Base-by-base conservation (phyloP, 441 rosid genomes). In the Biscutella laevigata region DNA sequence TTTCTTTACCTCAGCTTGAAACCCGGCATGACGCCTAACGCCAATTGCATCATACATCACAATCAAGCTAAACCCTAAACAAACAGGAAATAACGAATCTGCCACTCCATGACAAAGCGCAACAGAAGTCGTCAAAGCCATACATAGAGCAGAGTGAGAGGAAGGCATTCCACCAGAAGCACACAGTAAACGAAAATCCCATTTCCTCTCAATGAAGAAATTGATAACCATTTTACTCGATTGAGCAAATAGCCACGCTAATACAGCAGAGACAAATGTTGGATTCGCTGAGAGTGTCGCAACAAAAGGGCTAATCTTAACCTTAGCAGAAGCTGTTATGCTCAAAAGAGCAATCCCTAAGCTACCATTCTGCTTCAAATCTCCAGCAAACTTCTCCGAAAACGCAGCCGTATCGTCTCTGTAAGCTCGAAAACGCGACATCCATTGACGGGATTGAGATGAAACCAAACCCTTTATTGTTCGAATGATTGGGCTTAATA, bases 1-100 rank as follows among this genome's bases (percentile, higher is more conserved):
- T 15, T 16, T 7, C 2, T 26, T 71, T 61, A 86, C 97, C 95
- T 81, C 73, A 61, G 94, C 97, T 73, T 89, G 97, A 87, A 89
- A 82, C 43, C 97, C 97, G 12, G 95, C 97, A 60, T 89, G 97
- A 11, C 97, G 87, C 67, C 95, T 70, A 38, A 89, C 94, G 7
- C 97, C 97, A 9, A 83, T 86, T 0, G 97, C 95, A 65, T 89
- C 97, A 54, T 90, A 90, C 95, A 90, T 90, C 6, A 90, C 97
- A 62, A 90, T 84, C 69, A 77, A 81, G 52, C 89, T 86, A 70
- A 90, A 90, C 59, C 97, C 94, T 67, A 90, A 74, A 67, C 95
- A 84, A 69, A 90, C 97, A 12, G 95, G 95, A 70, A 90, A 90
- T 16, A 90, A 70, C 0, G 95, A 90, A 67, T 86, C 97, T 7